phyloP scores from a whole-genome alignment of 495 filamentous ascomycete genomes.

The Hypoxylon cercidicola region DNA sequence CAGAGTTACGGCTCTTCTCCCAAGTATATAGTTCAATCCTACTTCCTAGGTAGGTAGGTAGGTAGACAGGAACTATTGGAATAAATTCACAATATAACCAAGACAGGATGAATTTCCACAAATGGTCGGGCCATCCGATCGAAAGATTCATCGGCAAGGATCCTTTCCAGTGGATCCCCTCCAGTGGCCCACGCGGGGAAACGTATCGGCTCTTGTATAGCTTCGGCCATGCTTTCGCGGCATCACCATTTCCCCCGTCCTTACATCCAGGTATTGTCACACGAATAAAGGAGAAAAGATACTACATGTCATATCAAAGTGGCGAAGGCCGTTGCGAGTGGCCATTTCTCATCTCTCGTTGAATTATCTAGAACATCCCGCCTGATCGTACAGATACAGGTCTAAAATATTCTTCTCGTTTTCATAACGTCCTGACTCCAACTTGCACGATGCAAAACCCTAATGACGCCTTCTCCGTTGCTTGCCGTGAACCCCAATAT shows the following conservation, averaged over 20 bases:
- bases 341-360: slow-evolving; percentile 34
- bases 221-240: slow-evolving; percentile 11
- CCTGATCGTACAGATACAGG: slow-evolving; percentile 22
- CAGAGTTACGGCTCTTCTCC: too few species aligned
- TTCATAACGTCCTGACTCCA: slow-evolving; percentile 23
- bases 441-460: slow-evolving; percentile 29
- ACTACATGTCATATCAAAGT: too few species aligned
- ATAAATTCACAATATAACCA: neutral
- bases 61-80: too few species aligned
- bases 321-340: slow-evolving; percentile 31
- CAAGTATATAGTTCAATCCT: too few species aligned
- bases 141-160: slow-evolving; percentile 26
- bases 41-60: too few species aligned
- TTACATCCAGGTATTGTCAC: too few species aligned
- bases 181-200: slow-evolving; percentile 43
- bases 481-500: slow-evolving; percentile 29
- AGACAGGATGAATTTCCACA: neutral
- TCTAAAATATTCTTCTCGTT: slow-evolving; percentile 18
- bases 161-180: slow-evolving; percentile 22
- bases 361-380: slow-evolving; percentile 24
- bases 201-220: slow-evolving; percentile 41
- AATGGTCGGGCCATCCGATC: slow-evolving; percentile 19
- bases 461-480: slow-evolving; percentile 13
- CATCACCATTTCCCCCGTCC: slow-evolving; percentile 18
- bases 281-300: too few species aligned